phyloP scores from a whole-genome alignment of 2,329 filamentous ascomycete species.

The Calonectria ilicicola region DNA sequence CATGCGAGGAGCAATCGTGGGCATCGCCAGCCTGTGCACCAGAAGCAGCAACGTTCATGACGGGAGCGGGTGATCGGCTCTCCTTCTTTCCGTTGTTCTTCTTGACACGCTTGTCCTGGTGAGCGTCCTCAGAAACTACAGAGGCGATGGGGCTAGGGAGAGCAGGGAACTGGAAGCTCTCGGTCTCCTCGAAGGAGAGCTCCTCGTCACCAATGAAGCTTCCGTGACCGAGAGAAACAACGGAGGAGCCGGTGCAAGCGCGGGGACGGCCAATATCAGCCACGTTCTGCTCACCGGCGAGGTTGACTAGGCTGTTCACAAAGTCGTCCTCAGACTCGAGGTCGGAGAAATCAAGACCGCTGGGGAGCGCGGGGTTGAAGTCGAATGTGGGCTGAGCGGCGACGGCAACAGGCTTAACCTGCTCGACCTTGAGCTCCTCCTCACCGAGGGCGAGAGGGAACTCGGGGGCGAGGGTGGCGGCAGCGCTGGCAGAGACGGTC shows the following conservation, averaged over 20 bases:
- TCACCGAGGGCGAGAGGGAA: constrained; percentile 77
- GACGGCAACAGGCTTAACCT: constrained; percentile 60
- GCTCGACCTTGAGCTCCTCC: constrained; percentile 69
- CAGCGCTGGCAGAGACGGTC: constrained; percentile 71
- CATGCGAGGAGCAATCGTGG: constrained; percentile 51
- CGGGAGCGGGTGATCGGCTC: constrained; percentile 47
- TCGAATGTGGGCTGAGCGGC: constrained; percentile 60
- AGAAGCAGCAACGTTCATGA: constrained; percentile 56
- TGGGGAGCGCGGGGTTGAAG: constrained; percentile 61
- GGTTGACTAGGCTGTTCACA: constrained; percentile 76
- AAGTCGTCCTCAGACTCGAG: constrained; percentile 94
- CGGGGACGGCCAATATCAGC: constrained; percentile 77
- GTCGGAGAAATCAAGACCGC: constrained; percentile 84
- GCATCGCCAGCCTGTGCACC: constrained; percentile 49
- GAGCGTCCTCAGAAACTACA: constrained; percentile 57
- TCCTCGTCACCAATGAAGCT: constrained; percentile 82
- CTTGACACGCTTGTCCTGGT: constrained; percentile 69
- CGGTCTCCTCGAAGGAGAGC: constrained; percentile 79
- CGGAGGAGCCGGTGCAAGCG: constrained; percentile 76
- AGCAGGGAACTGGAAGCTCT: constrained; percentile 69
- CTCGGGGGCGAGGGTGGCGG: constrained; percentile 66
- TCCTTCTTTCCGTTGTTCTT: constrained; percentile 61
- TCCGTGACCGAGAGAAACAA: constrained; percentile 78
- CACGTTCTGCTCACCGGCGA: constrained; percentile 57
- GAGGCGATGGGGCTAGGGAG: constrained; percentile 70